Evolutionary conservation across 1,139 yeast genomes (phyloP).

Genomic region (Saccharomyces pastorianus): DNA sequence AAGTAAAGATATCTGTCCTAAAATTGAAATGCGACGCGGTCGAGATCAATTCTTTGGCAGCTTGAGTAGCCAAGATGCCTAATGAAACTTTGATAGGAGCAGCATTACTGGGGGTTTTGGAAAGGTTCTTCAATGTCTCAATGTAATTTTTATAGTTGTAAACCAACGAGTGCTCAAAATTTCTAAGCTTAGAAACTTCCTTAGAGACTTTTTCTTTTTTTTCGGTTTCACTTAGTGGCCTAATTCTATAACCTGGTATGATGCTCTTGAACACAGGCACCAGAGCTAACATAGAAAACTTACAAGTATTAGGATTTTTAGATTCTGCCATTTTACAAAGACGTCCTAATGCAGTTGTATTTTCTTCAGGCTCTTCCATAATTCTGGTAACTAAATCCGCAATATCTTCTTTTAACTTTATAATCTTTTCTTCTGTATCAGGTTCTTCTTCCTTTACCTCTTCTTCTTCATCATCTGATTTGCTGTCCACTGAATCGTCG

Average conservation of each 20-base stretch:
- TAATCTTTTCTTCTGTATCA: conserved; percentile 49
- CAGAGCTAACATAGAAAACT: conserved; percentile 67
- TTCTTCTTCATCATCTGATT: conserved; percentile 22
- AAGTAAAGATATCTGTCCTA: conserved; percentile 60
- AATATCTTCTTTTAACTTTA: conserved; percentile 67
- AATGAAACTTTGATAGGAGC: conserved; percentile 37
- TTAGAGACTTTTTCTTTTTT: conserved; percentile 72
- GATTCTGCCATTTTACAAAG: conserved; percentile 66
- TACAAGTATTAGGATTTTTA: conserved; percentile 58
- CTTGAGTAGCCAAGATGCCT: conserved; percentile 34
- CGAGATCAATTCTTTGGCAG: conserved; percentile 69
- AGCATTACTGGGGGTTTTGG: conserved; percentile 32
- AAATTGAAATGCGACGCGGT: conserved; percentile 74
- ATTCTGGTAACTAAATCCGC: conserved; percentile 73
- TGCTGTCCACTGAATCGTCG: conserved; percentile 19
- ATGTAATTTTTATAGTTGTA: conserved; percentile 63
- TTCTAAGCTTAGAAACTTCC: conserved; percentile 69
- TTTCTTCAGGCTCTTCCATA: conserved; percentile 87
- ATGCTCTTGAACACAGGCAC: conserved; percentile 79
- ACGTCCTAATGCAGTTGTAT: conserved; percentile 59
- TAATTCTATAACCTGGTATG: conserved; percentile 80
- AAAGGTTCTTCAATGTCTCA: conserved; percentile 40
- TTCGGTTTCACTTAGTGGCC: conserved; percentile 76
- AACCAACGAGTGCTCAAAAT: conserved; percentile 72
- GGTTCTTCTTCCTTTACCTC: conserved; percentile 41